phyloP scores from a whole-genome alignment of 2,329 filamentous ascomycete species.

The Cladosporium sp. region DNA sequence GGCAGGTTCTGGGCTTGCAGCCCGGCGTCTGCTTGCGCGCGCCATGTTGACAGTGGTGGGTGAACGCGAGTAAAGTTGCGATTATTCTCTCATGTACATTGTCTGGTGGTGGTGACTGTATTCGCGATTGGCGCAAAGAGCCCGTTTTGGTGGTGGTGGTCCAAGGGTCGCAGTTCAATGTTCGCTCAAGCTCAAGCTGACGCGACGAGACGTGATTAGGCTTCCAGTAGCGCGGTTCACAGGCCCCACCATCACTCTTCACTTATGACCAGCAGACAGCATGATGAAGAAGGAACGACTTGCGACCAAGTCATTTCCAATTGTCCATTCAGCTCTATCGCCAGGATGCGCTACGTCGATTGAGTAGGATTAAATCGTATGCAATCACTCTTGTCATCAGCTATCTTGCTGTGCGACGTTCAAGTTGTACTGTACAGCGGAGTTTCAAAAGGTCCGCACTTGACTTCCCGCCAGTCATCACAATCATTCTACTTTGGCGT shows the following conservation, averaged over 20 bases:
- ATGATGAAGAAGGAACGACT: background rate
- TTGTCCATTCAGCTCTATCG: background rate
- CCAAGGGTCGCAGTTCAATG: background rate
- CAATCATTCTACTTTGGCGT: background rate
- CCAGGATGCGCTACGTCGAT: background rate
- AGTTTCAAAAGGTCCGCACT: background rate
- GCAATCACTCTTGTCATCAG: background rate
- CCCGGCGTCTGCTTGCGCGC: slow-evolving; percentile 23
- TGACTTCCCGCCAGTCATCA: background rate
- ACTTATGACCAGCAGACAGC: background rate
- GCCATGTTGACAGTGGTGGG: slow-evolving; percentile 20
- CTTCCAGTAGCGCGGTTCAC: background rate
- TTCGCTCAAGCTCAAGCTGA: slow-evolving; percentile 8
- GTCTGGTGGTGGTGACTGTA: background rate
- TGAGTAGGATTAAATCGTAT: background rate
- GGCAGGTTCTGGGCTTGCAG: slow-evolving; percentile 22
- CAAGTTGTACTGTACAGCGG: background rate
- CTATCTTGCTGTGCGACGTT: background rate
- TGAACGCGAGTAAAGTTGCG: background rate
- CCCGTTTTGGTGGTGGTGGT: background rate
- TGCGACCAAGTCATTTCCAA: background rate
- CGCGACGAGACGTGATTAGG: slow-evolving; percentile 8
- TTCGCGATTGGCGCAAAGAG: slow-evolving; percentile 13
- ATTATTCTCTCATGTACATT: background rate
- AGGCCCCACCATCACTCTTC: background rate